Base-by-base conservation (phyloP, 2,329 filamentous ascomycete species). In the Lojkania enalia region DNA sequence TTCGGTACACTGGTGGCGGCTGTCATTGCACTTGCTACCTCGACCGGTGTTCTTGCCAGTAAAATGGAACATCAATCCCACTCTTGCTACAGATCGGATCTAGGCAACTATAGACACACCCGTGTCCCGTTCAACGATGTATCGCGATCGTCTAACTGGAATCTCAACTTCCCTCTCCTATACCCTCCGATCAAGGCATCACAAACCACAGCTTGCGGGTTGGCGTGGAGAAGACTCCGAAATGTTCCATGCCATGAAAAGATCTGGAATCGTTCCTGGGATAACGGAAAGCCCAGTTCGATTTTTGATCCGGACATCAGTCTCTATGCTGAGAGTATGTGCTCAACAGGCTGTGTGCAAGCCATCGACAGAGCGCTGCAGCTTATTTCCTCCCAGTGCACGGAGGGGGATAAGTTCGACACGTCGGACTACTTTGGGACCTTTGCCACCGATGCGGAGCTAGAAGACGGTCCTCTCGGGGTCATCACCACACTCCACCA, bases 251-350 rank as follows among this genome's bases (percentile, higher is more conserved):
- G 48, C 40, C 48, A 51, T 19, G 48, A 51, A 33, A 51, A 51
- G 31, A 51, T 51, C 35, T 48, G 44, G 48, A 51, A 51, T 31
- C 35, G 48, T 2, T 51, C 48, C 12, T 51, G 48, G 48, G 48
- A 51, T 29, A 44, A 51, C 32, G 48, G 48, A 14, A 51, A 41
- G 23, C 43, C 41, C n/a, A 33, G 19, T 23, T 44, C 44, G 3
- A 12, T 51, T 3, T 51, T 51, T 40, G 48, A 51, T 20, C 48
- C 44, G 2, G 48, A 51, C 21, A 19, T 44, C 16, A 31, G 29
- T 14, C 15, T 38, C 7, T 51, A 51, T 16, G 20, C 39, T 2
- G 7, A 32, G 12, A 16, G 19, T 5, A 36, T 51, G n/a, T 51
- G 48, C 40, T 7, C 7, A 4, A 11, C 9, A 5, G 2, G 18